Base-by-base conservation (phyloP, 805 yeast genomes). In the Myxozyma vanderwaltii region DNA sequence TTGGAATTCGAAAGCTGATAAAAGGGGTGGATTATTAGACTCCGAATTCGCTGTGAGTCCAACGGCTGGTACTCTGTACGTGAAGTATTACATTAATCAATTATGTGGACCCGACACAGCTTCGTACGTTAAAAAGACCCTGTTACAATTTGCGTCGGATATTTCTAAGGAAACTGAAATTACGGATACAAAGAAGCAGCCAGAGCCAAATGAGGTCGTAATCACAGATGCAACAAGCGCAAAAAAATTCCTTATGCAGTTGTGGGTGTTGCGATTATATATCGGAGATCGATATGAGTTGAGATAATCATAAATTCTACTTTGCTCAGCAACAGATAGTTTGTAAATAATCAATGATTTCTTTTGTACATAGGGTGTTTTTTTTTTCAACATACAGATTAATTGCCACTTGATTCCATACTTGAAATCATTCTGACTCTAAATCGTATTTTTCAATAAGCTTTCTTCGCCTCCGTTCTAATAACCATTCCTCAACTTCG, bases 401-500 rank as follows among this genome's bases (percentile, higher is more conserved):
- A n/a, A n/a, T n/a, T n/a, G n/a, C n/a, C n/a, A n/a, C n/a, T n/a
- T n/a, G n/a, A n/a, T n/a, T n/a, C n/a, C n/a, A n/a, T n/a, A n/a
- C n/a, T n/a, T n/a, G n/a, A n/a, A n/a, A n/a, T 19, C 19, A 24
- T 40, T 35, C n/a, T 23, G 51, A 21, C 23, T 47, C 48, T 6
- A 55, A 41, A 31, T 55, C 54, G 45, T 55, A 55, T 29, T 29
- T 41, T n/a, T 55, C 59, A 33, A 54, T 62, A 59, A 47, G 51
- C 50, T 29, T 49, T 35, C 35, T 36, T 48, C 44, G 61, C 39
- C 63, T 55, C 21, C 55, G 38, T 23, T 51, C 55, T 24, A 51
- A 6, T 21, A 71, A 63, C 55, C 59, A 68, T 26, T 50, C 57
- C 55, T 70, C 71, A n/a, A 71, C 67, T 41, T 70, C 68, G 23